Evolutionary conservation across 768 basidiomycete species (phyloP).

Genomic region (Panus rudis): DNA sequence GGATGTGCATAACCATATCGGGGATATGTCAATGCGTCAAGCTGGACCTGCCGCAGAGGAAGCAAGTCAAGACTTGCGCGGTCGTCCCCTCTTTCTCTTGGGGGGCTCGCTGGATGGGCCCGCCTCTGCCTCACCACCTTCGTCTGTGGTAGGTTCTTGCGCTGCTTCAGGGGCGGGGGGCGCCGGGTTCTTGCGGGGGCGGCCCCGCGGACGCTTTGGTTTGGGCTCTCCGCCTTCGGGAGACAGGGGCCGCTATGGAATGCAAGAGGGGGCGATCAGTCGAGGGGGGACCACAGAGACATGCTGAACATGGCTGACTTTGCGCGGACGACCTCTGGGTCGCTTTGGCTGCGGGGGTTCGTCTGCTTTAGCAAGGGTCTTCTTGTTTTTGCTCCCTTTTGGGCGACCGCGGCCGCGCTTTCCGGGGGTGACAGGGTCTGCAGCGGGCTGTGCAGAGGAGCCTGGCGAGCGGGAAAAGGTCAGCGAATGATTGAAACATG

Average conservation of each 20-base stretch:
- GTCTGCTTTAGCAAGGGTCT: slow-evolving; percentile 26
- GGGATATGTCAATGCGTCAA: too few species aligned
- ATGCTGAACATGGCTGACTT: slow-evolving; percentile 34
- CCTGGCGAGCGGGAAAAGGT: slow-evolving; percentile 16
- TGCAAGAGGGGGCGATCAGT: slow-evolving; percentile 4
- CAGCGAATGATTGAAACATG: background rate
- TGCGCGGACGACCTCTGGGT: slow-evolving; percentile 45
- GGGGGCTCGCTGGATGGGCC: slow-evolving; percentile 11
- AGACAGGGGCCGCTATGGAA: slow-evolving; percentile 27
- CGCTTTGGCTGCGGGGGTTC: slow-evolving; percentile 29
- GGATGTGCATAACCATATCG: too few species aligned
- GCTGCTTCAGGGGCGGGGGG: slow-evolving; percentile 12
- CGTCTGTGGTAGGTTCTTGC: slow-evolving; percentile 13
- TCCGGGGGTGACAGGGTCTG: slow-evolving; percentile 30
- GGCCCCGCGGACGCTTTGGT: slow-evolving; percentile 19
- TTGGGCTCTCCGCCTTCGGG: slow-evolving; percentile 36
- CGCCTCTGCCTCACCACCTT: slow-evolving; percentile 15
- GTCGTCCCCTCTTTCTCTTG: slow-evolving; percentile 56
- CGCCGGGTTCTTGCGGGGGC: slow-evolving; percentile 23
- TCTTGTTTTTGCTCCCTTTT: slow-evolving; percentile 79
- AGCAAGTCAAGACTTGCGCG: slow-evolving; percentile 60
- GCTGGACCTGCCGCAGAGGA: too few species aligned
- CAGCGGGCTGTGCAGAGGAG: slow-evolving; percentile 27
- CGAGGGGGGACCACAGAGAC: slow-evolving; percentile 5
- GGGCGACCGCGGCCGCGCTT: slow-evolving; percentile 88